Evolutionary conservation across 176 grass and related monocot species (phyloP).

Genomic region (Thinopyrum elongatum): DNA sequence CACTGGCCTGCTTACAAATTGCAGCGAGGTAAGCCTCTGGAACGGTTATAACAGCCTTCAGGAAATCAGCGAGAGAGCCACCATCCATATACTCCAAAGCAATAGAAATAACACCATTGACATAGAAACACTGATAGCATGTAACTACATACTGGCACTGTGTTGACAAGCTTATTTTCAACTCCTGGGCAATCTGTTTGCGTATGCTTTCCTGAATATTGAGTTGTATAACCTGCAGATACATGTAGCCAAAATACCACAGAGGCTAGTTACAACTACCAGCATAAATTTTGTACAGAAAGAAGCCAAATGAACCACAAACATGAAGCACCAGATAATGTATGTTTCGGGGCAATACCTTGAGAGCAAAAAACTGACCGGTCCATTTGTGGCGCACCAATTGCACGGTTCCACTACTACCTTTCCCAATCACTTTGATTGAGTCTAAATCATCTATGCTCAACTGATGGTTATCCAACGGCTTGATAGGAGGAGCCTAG

Average conservation of each 20-base stretch:
- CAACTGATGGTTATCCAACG: constrained; percentile 67
- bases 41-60: constrained; percentile 78
- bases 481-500: constrained; percentile 64
- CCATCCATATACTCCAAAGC: constrained; percentile 98
- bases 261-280: neutral
- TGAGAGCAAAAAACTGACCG: constrained; percentile 92
- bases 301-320: neutral
- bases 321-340: neutral
- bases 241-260: neutral
- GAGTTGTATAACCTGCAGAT: constrained; percentile 79
- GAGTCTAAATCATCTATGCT: constrained; percentile 75
- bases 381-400: constrained; percentile 98
- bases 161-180: constrained; percentile 86
- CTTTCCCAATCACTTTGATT: constrained; percentile 93
- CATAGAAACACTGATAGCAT: constrained; percentile 90
- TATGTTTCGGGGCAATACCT: constrained; percentile 43
- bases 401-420: constrained; percentile 83
- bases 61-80: constrained; percentile 80
- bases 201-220: constrained; percentile 78
- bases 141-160: constrained; percentile 68
- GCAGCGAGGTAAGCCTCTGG: constrained; percentile 90
- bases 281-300: neutral
- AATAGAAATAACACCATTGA: constrained; percentile 86
- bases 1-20: constrained; percentile 96
- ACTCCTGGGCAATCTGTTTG: constrained; percentile 75